These are phyloP conservation scores for Aspergillus spinulosporus DNA, from an alignment of 2,329 filamentous ascomycete genomes.

Conservation along the genomic window DNA sequence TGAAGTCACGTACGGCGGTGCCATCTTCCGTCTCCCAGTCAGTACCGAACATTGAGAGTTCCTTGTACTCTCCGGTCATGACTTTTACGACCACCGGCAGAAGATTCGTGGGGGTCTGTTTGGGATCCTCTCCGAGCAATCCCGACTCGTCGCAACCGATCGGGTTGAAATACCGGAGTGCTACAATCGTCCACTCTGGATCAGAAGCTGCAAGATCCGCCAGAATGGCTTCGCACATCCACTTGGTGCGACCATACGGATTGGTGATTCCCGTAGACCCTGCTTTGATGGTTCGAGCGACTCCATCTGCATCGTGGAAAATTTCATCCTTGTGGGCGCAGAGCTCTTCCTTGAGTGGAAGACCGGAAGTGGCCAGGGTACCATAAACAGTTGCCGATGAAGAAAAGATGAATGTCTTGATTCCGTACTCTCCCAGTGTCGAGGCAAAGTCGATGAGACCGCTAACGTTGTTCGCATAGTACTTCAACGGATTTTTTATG, in stretches of 20 bases:
- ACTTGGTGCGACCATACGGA: constrained; percentile 67
- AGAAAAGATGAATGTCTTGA: constrained; percentile 68
- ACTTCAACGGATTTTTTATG: constrained; percentile 60
- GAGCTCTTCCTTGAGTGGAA: constrained; percentile 57
- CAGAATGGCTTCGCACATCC: constrained; percentile 67
- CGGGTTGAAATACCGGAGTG: constrained; percentile 68
- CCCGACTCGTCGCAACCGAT: constrained; percentile 66
- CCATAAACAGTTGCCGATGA: constrained; percentile 69
- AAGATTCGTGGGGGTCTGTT: constrained; percentile 62
- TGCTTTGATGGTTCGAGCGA: constrained; percentile 45
- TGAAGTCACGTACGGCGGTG: constrained; percentile 67
- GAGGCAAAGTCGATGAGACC: constrained; percentile 62
- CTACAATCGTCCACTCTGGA: constrained; percentile 62
- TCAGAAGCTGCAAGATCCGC: constrained; percentile 62
- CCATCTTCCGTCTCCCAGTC: constrained; percentile 68
- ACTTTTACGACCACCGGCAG: constrained; percentile 65
- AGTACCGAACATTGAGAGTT: constrained; percentile 62
- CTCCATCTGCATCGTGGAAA: constrained; percentile 46
- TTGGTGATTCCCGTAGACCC: constrained; percentile 61
- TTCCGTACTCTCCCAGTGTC: constrained; percentile 58
- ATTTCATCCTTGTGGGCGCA: constrained; percentile 54
- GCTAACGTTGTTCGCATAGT: constrained; percentile 68
- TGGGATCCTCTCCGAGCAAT: constrained; percentile 64
- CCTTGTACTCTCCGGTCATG: constrained; percentile 54
- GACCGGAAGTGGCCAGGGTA: constrained; percentile 51